A percentile compares a stretch with the other conserved stretches of the same genome.
Evolutionary conservation across 495 filamentous ascomycete species (phyloP).

Genomic region (Penicillium malachiteum): DNA sequence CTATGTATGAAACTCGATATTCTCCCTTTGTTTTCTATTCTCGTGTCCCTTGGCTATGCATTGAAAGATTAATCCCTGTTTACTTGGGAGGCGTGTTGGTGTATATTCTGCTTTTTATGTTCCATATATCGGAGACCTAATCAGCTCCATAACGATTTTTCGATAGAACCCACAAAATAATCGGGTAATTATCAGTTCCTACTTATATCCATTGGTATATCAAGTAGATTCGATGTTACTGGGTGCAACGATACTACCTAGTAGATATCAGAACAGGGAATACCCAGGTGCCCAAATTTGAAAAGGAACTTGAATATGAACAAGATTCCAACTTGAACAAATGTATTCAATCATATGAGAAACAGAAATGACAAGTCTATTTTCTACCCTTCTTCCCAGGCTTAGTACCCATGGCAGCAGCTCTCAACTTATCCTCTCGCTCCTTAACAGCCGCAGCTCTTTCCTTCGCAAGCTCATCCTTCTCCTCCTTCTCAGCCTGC

Average conservation of each 20-base stretch:
- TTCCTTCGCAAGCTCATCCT: conserved; percentile 57
- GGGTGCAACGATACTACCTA: no score
- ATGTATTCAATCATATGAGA: no score
- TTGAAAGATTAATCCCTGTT: conserved; percentile 16
- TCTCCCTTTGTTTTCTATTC: conserved; percentile 6
- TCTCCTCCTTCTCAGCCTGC: conserved; percentile 78
- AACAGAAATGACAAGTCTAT: conserved; percentile 3
- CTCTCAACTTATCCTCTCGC: conserved; percentile 36
- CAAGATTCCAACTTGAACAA: no score
- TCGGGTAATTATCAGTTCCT: conserved; percentile 33
- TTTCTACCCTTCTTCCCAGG: conserved; percentile 42
- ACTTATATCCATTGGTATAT: not conserved
- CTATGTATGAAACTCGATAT: conserved; percentile 21
- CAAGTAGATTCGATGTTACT: no score
- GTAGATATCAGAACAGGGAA: no score
- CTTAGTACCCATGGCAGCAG: conserved; percentile 32
- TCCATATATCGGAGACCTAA: conserved; percentile 9
- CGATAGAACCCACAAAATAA: conserved; percentile 14
- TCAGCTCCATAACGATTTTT: conserved; percentile 4
- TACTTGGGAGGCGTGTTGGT: conserved; percentile 14
- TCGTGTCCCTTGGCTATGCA: conserved; percentile 16
- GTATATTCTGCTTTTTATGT: conserved; percentile 18
- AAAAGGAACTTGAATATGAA: no score
- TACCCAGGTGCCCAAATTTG: no score
- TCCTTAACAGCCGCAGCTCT: conserved; percentile 31